These are phyloP conservation scores for Picochlorum sp. DNA, from an alignment of 139 green algal genomes.

Conservation along the genomic window DNA sequence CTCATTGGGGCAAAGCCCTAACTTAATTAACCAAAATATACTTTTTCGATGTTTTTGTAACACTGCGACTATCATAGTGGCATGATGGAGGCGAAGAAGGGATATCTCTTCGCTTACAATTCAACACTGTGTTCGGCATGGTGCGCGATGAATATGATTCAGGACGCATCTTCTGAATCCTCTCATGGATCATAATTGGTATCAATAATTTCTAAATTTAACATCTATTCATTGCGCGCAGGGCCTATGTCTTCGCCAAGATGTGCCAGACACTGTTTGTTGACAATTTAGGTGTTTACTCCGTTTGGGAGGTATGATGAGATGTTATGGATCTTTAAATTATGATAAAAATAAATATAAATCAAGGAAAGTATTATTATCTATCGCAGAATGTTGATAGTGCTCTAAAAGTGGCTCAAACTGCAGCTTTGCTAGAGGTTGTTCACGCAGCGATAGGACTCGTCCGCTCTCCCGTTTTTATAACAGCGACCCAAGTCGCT, in stretches of 20 bases:
- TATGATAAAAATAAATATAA: conserved; percentile 34
- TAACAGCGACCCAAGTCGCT: conserved; percentile 82
- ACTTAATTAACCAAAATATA: no score
- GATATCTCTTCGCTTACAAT: conserved; percentile 66
- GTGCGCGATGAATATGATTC: conserved; percentile 8
- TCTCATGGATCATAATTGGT: not conserved
- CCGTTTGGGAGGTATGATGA: no score
- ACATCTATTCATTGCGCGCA: no score
- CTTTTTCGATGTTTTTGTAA: not conserved
- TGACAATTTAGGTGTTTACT: no score
- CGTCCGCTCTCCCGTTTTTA: conserved; percentile 65
- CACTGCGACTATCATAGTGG: not conserved
- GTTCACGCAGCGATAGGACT: conserved; percentile 69
- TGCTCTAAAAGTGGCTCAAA: conserved; percentile 74
- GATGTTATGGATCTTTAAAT: no score
- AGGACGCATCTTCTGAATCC: not conserved
- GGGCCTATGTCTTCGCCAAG: conserved; percentile 58
- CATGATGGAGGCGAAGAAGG: conserved; percentile 6
- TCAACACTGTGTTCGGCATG: conserved; percentile 35
- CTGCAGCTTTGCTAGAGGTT: conserved; percentile 71
- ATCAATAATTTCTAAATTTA: not conserved
- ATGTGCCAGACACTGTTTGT: no score
- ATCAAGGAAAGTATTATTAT: not conserved
- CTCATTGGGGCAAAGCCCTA: no score
- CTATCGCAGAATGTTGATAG: conserved; percentile 39